Percentiles rank a stretch among this genome's conserved stretches.
Conservation (phyloP, 2,329 filamentous ascomycete genomes). For the Metarhizium sp. region DNA sequence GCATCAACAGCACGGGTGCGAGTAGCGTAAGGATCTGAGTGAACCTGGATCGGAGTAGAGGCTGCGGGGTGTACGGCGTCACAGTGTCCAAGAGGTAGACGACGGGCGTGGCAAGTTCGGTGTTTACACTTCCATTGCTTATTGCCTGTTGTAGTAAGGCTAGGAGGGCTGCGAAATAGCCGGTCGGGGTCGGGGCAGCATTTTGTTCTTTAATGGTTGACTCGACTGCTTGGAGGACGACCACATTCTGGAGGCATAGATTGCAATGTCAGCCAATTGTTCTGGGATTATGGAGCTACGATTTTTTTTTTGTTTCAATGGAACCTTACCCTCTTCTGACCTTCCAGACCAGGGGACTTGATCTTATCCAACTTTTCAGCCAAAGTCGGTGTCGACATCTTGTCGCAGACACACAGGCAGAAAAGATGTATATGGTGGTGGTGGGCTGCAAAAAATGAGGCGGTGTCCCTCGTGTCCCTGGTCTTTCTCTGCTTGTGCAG, state of each 20-base stretch:
- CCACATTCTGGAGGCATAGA: slow-evolving; percentile 51
- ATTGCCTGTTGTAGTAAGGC: slow-evolving; percentile 75
- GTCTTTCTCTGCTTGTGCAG: neutral
- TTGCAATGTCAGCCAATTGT: neutral
- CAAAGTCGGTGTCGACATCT: slow-evolving; percentile 37
- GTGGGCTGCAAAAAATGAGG: neutral
- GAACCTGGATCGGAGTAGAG: slow-evolving; percentile 90
- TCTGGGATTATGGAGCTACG: slow-evolving; percentile 1
- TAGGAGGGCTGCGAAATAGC: slow-evolving; percentile 92
- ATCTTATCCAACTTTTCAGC: slow-evolving; percentile 96
- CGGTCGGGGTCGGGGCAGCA: slow-evolving; percentile 72
- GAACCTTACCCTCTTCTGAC: slow-evolving; percentile 77
- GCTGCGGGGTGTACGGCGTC: slow-evolving; percentile 72
- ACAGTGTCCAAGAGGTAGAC: slow-evolving; percentile 94
- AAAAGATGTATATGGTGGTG: neutral
- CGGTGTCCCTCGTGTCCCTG: neutral
- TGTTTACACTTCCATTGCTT: slow-evolving; percentile 59
- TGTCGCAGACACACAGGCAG: slow-evolving; percentile 11
- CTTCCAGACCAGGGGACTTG: slow-evolving; percentile 90
- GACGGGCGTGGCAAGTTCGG: slow-evolving; percentile 74
- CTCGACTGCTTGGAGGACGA: slow-evolving; percentile 86
- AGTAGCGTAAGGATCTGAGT: slow-evolving; percentile 82
- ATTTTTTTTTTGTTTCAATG: neutral
- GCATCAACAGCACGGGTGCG: slow-evolving; percentile 70
- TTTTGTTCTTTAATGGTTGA: slow-evolving; percentile 86